Conservation (phyloP, 2,329 filamentous ascomycete species). For the Rosellinia necatrix region DNA sequence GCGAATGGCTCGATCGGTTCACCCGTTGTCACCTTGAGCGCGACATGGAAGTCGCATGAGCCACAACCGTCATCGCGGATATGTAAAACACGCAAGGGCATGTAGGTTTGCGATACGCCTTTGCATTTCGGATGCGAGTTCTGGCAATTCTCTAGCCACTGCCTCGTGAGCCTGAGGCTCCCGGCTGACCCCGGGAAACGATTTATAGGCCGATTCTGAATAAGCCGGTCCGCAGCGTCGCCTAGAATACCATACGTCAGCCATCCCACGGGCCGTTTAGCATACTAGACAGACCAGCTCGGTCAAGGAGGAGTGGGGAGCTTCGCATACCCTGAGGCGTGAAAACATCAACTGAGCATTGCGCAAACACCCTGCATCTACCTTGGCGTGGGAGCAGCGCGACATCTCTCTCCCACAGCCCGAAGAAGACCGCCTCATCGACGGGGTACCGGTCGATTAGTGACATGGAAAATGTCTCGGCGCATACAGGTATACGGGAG, state of each 20-base stretch:
- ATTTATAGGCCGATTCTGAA: constrained; percentile 13
- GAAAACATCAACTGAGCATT: constrained; percentile 12
- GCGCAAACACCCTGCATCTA: constrained; percentile 9
- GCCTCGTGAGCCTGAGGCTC: not conserved
- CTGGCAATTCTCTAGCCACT: constrained; percentile 7
- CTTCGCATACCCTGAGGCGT: not conserved
- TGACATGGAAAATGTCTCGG: constrained; percentile 10
- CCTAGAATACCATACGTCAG: not conserved
- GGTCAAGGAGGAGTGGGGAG: too few relatives aligned
- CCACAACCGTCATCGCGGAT: not conserved
- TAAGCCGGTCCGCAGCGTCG: not conserved
- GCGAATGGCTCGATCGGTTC: constrained; percentile 1
- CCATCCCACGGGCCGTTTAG: not conserved
- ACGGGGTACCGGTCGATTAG: constrained; percentile 8
- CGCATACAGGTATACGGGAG: constrained; percentile 5
- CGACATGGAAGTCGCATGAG: constrained; percentile 3
- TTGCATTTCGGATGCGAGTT: constrained; percentile 6
- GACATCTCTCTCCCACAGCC: constrained; percentile 11
- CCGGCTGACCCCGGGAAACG: constrained; percentile 1
- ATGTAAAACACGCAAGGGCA: constrained; percentile 10
- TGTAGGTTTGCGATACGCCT: not conserved
- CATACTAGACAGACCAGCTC: not conserved
- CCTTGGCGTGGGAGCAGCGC: not conserved
- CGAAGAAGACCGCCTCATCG: constrained; percentile 10
- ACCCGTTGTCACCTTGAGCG: not conserved